phyloP scores from a whole-genome alignment of 371 early-diverging fungal genomes.

The Lichtheimia ramosa region DNA sequence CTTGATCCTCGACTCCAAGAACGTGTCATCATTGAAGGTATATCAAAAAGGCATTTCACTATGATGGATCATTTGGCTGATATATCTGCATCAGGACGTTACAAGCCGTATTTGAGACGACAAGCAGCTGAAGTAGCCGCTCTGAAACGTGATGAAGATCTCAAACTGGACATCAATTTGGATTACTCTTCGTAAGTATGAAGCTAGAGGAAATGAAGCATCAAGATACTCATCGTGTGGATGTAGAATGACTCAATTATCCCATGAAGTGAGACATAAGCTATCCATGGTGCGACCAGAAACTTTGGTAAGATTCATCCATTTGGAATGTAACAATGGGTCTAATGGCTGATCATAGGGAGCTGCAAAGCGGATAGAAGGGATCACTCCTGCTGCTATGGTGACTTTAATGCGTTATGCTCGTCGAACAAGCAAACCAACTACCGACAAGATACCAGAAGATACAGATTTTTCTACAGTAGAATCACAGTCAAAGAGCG shows the following conservation, averaged over 20 bases:
- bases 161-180: slow-evolving; percentile 62
- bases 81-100: slow-evolving; percentile 46
- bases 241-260: slow-evolving; percentile 61
- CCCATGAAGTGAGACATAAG: slow-evolving; percentile 73
- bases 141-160: slow-evolving; percentile 69
- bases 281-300: slow-evolving; percentile 68
- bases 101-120: slow-evolving; percentile 69
- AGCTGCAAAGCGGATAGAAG: slow-evolving; percentile 84
- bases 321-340: not conserved
- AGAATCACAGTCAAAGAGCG: too few species aligned
- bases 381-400: slow-evolving; percentile 79
- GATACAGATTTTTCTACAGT: too few species aligned
- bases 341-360: slow-evolving; percentile 43
- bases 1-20: slow-evolving; percentile 42
- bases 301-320: slow-evolving; percentile 55
- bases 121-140: slow-evolving; percentile 64
- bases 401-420: slow-evolving; percentile 70
- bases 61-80: not conserved
- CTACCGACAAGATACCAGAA: too few species aligned
- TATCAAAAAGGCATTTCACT: not conserved
- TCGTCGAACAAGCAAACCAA: slow-evolving; percentile 19
- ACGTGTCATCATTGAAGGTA: slow-evolving; percentile 60
- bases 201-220: not conserved
- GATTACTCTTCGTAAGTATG: slow-evolving; percentile 61
- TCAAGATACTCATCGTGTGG: too few species aligned